phyloP scores from a whole-genome alignment of 768 basidiomycete species.

The Lactarius sanguifluus region DNA sequence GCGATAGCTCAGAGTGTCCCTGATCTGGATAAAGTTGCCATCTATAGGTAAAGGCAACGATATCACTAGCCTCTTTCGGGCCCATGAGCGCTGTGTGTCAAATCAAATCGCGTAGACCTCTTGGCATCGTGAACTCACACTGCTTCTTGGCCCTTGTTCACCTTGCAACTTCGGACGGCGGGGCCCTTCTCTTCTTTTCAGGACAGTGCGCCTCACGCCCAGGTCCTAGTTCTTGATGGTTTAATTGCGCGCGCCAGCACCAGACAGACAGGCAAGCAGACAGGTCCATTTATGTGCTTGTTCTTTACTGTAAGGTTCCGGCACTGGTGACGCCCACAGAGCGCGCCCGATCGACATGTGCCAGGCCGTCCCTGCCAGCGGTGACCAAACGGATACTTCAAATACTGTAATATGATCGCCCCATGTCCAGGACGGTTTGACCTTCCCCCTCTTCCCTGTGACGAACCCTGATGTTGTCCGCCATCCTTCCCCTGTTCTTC shows the following conservation, averaged over 20 bases:
- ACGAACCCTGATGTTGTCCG: constrained; percentile 18
- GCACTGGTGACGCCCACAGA: not conserved
- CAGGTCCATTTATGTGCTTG: not conserved
- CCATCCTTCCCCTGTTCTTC: constrained; percentile 18
- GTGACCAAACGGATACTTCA: not conserved
- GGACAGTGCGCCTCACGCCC: not conserved
- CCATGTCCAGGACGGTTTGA: not conserved
- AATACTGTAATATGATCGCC: not conserved
- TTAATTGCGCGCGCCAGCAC: not conserved
- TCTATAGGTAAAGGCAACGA: not conserved
- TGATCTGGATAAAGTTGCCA: not conserved
- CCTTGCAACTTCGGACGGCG: not conserved
- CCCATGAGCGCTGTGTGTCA: not conserved
- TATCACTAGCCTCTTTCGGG: not conserved
- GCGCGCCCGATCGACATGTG: constrained; percentile 1
- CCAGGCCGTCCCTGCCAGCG: not conserved
- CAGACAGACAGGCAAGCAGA: not conserved
- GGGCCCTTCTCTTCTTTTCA: not conserved
- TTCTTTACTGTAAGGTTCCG: not conserved
- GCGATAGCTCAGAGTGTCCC: not conserved
- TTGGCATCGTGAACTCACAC: too few relatives aligned
- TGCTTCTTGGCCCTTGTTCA: not conserved
- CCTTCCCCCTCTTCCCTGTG: not conserved
- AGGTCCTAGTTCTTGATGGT: not conserved
- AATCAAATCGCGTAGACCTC: not conserved